phyloP scores from a whole-genome alignment of 2,329 filamentous ascomycete genomes.

The Plectosphaerella sp. region DNA sequence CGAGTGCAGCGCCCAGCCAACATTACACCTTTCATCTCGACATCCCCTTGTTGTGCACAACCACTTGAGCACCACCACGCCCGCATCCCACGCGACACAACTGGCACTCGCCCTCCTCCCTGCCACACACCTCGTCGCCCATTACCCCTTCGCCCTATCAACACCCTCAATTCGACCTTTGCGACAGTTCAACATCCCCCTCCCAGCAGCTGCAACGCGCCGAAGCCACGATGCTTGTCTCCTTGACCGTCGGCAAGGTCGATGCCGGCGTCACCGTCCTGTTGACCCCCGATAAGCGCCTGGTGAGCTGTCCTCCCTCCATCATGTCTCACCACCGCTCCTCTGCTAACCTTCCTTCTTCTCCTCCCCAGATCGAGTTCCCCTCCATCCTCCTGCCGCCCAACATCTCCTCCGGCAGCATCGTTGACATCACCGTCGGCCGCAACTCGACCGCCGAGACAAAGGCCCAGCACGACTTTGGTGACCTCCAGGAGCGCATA shows the following conservation, averaged over 20 bases:
- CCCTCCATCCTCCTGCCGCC: constrained; percentile 94
- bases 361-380: constrained; percentile 79
- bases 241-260: constrained; percentile 97
- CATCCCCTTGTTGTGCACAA: neutral
- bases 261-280: constrained; percentile 97
- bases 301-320: constrained; percentile 56
- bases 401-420: constrained; percentile 92
- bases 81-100: too few species aligned
- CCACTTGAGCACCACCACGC: neutral
- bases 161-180: too few species aligned
- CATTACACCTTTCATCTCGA: too few species aligned
- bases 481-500: constrained; percentile 83
- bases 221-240: constrained; percentile 74
- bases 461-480: constrained; percentile 70
- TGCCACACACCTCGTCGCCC: neutral
- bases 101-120: neutral
- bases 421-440: constrained; percentile 93
- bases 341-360: constrained; percentile 14
- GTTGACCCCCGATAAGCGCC: constrained; percentile 90
- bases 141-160: too few species aligned
- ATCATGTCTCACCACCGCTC: neutral
- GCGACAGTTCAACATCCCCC: neutral
- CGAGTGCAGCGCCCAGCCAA: too few species aligned
- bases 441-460: constrained; percentile 80
- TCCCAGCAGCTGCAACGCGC: neutral